phyloP scores from a whole-genome alignment of 768 basidiomycete genomes.

The Rhizopogon sp. region DNA sequence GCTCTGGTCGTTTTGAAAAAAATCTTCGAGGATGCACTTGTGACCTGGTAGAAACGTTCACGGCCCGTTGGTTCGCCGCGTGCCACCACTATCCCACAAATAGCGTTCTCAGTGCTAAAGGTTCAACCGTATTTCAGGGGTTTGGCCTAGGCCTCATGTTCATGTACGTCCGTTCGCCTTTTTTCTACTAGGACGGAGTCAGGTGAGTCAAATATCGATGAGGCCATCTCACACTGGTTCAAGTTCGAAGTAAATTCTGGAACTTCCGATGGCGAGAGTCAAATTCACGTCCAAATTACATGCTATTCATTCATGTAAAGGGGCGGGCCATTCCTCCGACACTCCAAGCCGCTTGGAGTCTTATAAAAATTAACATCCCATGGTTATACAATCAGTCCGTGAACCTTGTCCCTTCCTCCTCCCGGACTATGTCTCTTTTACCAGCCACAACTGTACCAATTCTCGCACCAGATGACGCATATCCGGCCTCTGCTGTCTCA shows the following conservation, averaged over 20 bases:
- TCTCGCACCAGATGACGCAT: not conserved
- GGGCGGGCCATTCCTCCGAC: not conserved
- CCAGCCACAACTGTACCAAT: not conserved
- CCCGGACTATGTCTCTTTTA: not conserved
- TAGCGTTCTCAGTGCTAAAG: too few relatives aligned
- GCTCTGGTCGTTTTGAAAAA: too few relatives aligned
- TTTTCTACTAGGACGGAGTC: not conserved
- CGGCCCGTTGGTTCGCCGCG: too few relatives aligned
- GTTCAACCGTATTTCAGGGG: too few relatives aligned
- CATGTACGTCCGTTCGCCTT: too few relatives aligned
- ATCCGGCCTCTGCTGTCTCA: constrained; percentile 2
- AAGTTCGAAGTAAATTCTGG: not conserved
- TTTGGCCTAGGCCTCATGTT: too few relatives aligned
- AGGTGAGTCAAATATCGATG: not conserved
- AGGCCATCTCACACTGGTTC: not conserved
- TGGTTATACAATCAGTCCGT: not conserved
- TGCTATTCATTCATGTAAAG: not conserved
- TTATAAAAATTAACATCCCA: not conserved
- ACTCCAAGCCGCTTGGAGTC: not conserved
- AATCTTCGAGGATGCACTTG: too few relatives aligned
- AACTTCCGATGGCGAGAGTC: not conserved
- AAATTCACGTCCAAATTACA: not conserved
- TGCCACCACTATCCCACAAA: too few relatives aligned
- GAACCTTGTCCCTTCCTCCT: not conserved
- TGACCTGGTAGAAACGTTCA: too few relatives aligned